phyloP scores from a whole-genome alignment of 257 asterid species.

The Pogostemon cablin region DNA sequence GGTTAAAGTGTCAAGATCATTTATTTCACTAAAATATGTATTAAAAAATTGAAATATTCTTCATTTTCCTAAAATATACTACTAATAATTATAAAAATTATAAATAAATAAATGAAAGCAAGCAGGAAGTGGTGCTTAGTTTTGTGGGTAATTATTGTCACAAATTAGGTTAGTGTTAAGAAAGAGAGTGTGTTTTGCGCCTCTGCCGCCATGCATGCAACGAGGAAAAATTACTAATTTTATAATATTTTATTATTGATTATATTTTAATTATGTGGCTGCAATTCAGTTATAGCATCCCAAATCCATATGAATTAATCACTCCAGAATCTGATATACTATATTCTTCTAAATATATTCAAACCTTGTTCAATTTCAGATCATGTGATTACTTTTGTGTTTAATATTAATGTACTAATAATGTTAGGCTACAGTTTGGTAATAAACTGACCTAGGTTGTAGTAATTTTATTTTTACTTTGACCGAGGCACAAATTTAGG shows the following conservation, averaged over 20 bases:
- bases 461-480: not conserved
- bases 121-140: slow-evolving; percentile 26
- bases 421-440: not conserved
- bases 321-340: slow-evolving; percentile 27
- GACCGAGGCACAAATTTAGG: not conserved
- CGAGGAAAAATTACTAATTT: slow-evolving; percentile 39
- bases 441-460: slow-evolving; percentile 1
- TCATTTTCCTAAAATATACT: too few relatives aligned
- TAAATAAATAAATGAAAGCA: slow-evolving; percentile 1
- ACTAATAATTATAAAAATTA: too few relatives aligned
- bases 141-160: slow-evolving; percentile 26
- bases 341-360: slow-evolving; percentile 14
- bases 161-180: slow-evolving; percentile 25
- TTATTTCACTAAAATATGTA: too few relatives aligned
- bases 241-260: not conserved
- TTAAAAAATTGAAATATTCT: too few relatives aligned
- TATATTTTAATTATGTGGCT: not conserved
- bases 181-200: slow-evolving; percentile 41
- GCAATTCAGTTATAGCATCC: slow-evolving; percentile 29
- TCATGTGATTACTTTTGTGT: slow-evolving; percentile 7
- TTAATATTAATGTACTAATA: not conserved
- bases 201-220: slow-evolving; percentile 78
- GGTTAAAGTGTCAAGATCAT: too few relatives aligned
- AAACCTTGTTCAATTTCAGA: slow-evolving; percentile 24
- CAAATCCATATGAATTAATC: slow-evolving; percentile 40